These are phyloP conservation scores for Solanum bulbocastanum DNA, from an alignment of 257 asterid species.

Conservation along the genomic window DNA sequence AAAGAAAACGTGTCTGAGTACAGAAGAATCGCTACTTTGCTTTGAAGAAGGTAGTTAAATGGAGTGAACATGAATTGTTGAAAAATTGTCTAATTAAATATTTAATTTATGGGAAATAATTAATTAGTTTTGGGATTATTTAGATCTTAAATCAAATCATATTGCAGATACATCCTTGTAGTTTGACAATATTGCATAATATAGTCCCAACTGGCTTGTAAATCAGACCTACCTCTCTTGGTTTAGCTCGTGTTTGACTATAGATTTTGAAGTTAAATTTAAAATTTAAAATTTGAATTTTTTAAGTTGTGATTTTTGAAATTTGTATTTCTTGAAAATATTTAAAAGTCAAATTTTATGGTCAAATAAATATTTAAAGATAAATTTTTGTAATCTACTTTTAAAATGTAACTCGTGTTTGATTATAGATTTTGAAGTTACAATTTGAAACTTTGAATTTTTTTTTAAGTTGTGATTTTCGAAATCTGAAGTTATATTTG, in stretches of 20 bases:
- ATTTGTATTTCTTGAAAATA: neutral
- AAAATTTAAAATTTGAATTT: neutral
- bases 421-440: neutral
- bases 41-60: constrained; percentile 27
- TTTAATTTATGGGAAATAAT: neutral
- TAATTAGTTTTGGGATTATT: neutral
- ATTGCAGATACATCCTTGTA: neutral
- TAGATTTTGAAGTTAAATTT: neutral
- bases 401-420: neutral
- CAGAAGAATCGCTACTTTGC: constrained; percentile 33
- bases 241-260: neutral
- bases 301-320: no score
- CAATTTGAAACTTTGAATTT: neutral
- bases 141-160: neutral
- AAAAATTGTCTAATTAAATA: neutral
- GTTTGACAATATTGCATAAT: neutral
- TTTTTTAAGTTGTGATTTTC: neutral
- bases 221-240: neutral
- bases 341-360: neutral
- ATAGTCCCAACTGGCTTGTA: neutral
- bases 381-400: neutral
- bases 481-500: no score
- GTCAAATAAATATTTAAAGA: neutral
- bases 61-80: constrained; percentile 15
- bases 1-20: constrained; percentile 6